phyloP scores from a whole-genome alignment of 495 filamentous ascomycete genomes.

The Tuber aestivum region DNA sequence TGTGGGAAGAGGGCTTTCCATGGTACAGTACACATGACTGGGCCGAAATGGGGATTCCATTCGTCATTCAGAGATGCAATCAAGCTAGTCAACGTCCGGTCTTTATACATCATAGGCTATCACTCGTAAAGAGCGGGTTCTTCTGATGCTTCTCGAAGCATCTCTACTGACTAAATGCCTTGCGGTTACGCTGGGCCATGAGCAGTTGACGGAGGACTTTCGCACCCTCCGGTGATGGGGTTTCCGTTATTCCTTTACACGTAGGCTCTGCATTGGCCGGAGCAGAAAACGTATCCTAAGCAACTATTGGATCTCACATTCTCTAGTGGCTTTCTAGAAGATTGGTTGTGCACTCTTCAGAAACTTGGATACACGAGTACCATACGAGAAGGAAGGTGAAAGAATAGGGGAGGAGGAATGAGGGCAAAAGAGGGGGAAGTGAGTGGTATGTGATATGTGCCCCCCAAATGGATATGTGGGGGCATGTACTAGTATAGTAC shows the following conservation, averaged over 20 bases:
- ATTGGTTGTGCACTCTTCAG: background rate
- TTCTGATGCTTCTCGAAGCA: background rate
- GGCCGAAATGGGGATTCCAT: background rate
- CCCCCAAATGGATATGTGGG: no score
- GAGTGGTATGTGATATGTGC: background rate
- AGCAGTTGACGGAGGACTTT: background rate
- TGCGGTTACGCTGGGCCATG: background rate
- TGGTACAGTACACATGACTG: background rate
- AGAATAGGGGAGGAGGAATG: background rate
- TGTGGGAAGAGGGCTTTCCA: background rate
- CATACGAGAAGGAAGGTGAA: background rate
- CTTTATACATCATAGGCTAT: background rate
- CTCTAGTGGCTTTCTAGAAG: background rate
- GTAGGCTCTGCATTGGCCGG: background rate
- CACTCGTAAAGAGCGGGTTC: background rate
- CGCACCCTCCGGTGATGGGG: background rate
- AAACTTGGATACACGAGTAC: background rate
- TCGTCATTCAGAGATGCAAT: background rate
- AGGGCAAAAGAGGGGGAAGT: background rate
- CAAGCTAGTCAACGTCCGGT: background rate
- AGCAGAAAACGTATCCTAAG: background rate
- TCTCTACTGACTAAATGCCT: background rate
- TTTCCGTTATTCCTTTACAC: background rate
- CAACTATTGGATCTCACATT: background rate
- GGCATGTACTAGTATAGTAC: no score